These are phyloP conservation scores for Arachnopeziza araneosa DNA, from an alignment of 2,329 filamentous ascomycete genomes.

Conservation along the genomic window DNA sequence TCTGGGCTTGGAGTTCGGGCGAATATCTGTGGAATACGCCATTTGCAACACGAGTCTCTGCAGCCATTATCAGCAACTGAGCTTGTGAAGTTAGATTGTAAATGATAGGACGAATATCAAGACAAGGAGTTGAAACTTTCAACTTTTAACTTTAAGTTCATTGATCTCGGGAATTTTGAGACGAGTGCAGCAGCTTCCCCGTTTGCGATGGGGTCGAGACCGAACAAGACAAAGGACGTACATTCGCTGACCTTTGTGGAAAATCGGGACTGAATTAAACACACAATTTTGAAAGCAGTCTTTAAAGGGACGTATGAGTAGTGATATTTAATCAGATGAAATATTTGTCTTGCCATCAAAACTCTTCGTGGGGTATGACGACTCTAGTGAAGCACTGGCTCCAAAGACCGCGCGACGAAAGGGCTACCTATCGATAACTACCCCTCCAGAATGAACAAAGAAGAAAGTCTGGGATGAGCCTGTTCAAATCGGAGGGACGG, in stretches of 20 bases:
- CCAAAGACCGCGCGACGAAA: not conserved
- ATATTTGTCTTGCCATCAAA: not conserved
- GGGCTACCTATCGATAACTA: not conserved
- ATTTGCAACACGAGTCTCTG: not conserved
- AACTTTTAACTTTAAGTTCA: not conserved
- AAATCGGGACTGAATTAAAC: too few species aligned
- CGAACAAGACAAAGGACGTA: not conserved
- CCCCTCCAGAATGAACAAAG: not conserved
- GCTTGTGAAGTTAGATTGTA: not conserved
- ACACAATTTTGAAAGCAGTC: too few species aligned
- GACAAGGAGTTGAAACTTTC: not conserved
- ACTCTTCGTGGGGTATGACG: not conserved
- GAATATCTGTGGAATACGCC: not conserved
- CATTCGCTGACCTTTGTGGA: not conserved
- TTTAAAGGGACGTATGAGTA: not conserved
- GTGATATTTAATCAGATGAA: not conserved
- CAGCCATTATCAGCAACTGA: not conserved
- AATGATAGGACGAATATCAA: not conserved
- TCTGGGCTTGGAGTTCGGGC: not conserved
- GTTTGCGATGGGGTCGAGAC: not conserved
- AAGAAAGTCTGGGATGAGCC: not conserved
- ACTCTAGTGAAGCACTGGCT: not conserved
- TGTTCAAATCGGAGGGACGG: not conserved
- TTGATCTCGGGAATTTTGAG: not conserved
- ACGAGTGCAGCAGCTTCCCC: not conserved